These are phyloP conservation scores for Chrysosporium queenslandicum DNA, from an alignment of 2,329 filamentous ascomycete species.

Conservation along the genomic window DNA sequence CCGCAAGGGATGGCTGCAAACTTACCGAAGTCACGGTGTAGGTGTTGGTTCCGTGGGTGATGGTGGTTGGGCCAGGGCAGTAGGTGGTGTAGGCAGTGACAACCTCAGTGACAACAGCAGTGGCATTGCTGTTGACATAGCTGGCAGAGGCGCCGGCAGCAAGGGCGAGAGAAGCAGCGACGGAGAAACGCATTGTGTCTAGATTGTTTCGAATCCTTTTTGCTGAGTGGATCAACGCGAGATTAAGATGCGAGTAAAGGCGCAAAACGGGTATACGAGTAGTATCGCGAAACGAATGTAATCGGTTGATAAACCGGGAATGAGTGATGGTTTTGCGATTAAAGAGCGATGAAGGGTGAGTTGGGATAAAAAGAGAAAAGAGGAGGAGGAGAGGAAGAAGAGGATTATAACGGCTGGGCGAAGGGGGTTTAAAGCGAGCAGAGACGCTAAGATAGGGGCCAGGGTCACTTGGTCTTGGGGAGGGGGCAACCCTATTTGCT, in stretches of 20 bases:
- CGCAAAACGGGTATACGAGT: neutral
- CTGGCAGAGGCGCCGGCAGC: conserved; percentile 32
- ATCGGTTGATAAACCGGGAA: conserved; percentile 27
- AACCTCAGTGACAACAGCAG: conserved; percentile 18
- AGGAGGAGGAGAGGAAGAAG: conserved; percentile 16
- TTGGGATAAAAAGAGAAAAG: conserved; percentile 13
- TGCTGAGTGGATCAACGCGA: neutral
- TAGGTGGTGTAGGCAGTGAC: conserved; percentile 59
- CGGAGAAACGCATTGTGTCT: conserved; percentile 44
- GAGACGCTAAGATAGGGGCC: neutral
- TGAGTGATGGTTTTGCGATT: conserved; percentile 9
- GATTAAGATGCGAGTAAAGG: neutral
- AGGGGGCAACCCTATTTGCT: neutral
- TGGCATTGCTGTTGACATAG: conserved; percentile 22
- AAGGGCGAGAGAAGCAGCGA: conserved; percentile 33
- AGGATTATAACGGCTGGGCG: neutral
- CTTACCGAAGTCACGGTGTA: conserved; percentile 58
- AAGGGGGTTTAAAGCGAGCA: neutral
- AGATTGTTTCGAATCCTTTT: too few species aligned
- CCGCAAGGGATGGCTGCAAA: neutral
- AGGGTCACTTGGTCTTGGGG: neutral
- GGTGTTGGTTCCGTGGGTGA: conserved; percentile 55
- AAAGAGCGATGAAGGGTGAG: conserved; percentile 12
- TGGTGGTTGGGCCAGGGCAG: conserved; percentile 57
- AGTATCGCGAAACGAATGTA: conserved; percentile 30